Conservation (phyloP, 2,329 filamentous ascomycete genomes). For the Akanthomyces muscarius region DNA sequence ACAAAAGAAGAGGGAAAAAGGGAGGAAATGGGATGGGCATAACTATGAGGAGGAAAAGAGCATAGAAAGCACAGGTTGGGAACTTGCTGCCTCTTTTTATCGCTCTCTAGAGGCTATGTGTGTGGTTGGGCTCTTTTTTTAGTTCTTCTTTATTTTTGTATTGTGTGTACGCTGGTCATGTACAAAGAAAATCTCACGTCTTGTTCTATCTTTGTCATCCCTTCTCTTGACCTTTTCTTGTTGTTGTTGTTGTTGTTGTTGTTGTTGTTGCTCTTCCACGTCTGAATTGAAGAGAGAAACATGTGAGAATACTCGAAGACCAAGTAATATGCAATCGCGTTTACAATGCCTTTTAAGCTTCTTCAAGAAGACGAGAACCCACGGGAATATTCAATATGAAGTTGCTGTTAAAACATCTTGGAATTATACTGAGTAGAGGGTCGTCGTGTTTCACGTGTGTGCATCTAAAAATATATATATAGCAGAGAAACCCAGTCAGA, state of each 20-base stretch:
- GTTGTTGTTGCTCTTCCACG: not conserved
- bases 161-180: conserved; percentile 19
- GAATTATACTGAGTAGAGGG: conserved; percentile 9
- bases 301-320: not conserved
- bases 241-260: not conserved
- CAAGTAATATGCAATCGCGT: too few relatives aligned
- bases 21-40: not conserved
- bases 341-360: too few relatives aligned
- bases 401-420: not conserved
- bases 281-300: not conserved
- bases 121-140: not conserved
- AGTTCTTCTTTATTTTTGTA: conserved; percentile 6
- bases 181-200: conserved; percentile 17
- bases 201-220: not conserved
- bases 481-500: not conserved
- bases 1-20: not conserved
- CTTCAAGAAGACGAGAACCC: too few relatives aligned
- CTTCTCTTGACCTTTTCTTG: not conserved
- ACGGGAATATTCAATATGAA: not conserved
- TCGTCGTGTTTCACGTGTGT: not conserved
- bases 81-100: not conserved
- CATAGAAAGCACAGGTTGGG: not conserved
- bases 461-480: not conserved
- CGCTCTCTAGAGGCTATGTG: not conserved
- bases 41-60: not conserved